Evolutionary conservation across 805 yeast species (phyloP), one percentile per base, ranked within the genome.

Genomic region (Myxozyma geophila): DNA sequence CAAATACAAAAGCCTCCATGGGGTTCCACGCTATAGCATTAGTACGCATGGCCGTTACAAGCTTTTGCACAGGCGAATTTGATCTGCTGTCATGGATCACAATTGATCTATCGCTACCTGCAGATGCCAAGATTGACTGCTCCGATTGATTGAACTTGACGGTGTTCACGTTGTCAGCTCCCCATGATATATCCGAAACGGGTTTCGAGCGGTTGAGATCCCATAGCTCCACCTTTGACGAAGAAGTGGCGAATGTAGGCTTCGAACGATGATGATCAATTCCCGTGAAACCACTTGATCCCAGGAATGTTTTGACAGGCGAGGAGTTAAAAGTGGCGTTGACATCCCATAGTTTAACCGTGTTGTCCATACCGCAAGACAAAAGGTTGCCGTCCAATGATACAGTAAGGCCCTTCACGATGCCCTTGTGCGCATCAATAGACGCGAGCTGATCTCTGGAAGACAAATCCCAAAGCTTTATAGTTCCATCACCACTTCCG

Each of bases 1-100:
- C 98, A 78, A 95, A 93, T 73, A 89, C 86, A 78, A 85, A 95
- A 1, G 98, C 96, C 76, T 95, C 98, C 88, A 95, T 90, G 4
- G 99, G 99, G 77, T 95, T 95, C 98, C 98, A 95, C 60, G 92
- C 83, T 33, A 95, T 81, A 53, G 93, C 82, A 76, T 95, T 95
- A 19, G 92, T 89, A 71, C 96, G 83, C 83, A 95, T 81, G 13
- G 85, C 79, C 35, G 95, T 89, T 53, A 88, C 89, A 63, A 93
- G 84, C 75, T 92, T 93, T 76, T 96, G 98, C 5, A 96, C 86
- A 13, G 99, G 97, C 1, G 96, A 83, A 71, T 89, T 86, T 7
- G 97, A 90, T 72, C 99, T 85, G 55, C 90, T 80, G 76, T 95
- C 99, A 75, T 95, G 95, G 46, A 95, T 79, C 1, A 93, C 92